A percentile compares a stretch with the other conserved stretches of the same genome.
These are phyloP conservation scores for Talaromyces liani DNA, from an alignment of 495 filamentous ascomycete species.

Conservation along the genomic window DNA sequence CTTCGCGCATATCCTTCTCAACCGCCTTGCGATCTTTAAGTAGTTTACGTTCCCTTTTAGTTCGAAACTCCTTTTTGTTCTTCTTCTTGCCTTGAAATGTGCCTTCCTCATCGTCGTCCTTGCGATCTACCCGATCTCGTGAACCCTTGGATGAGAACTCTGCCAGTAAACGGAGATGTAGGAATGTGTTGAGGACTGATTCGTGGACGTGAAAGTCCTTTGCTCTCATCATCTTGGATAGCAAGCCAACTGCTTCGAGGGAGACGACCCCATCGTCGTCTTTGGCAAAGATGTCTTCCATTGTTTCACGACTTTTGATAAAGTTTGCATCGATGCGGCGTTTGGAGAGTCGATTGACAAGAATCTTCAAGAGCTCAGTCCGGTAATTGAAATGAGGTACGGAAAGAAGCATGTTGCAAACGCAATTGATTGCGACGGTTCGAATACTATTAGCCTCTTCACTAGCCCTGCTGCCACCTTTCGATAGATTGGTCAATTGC, in stretches of 20 bases:
- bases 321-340: slow-evolving; percentile 63
- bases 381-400: slow-evolving; percentile 98
- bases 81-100: slow-evolving; percentile 55
- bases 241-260: slow-evolving; percentile 74
- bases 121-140: slow-evolving; percentile 58
- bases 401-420: slow-evolving; percentile 64
- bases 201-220: slow-evolving; percentile 75
- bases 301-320: slow-evolving; percentile 65
- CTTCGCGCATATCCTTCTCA: slow-evolving; percentile 89
- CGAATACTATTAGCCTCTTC: slow-evolving; percentile 23
- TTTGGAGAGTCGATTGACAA: slow-evolving; percentile 72
- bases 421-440: slow-evolving; percentile 75
- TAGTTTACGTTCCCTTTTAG: slow-evolving; percentile 66
- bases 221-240: slow-evolving; percentile 91
- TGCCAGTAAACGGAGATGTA: slow-evolving; percentile 78
- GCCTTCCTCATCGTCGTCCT: slow-evolving; percentile 27
- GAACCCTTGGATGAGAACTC: slow-evolving; percentile 84
- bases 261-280: slow-evolving; percentile 85
- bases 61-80: slow-evolving; percentile 66
- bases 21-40: slow-evolving; percentile 76
- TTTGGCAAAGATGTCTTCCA: slow-evolving; percentile 75
- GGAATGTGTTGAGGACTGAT: slow-evolving; percentile 80
- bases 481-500: slow-evolving; percentile 56
- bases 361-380: slow-evolving; percentile 72
- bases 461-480: slow-evolving; percentile 30